Base-by-base conservation (phyloP, 2,329 filamentous ascomycete species). In the Sporothrix humicola region DNA sequence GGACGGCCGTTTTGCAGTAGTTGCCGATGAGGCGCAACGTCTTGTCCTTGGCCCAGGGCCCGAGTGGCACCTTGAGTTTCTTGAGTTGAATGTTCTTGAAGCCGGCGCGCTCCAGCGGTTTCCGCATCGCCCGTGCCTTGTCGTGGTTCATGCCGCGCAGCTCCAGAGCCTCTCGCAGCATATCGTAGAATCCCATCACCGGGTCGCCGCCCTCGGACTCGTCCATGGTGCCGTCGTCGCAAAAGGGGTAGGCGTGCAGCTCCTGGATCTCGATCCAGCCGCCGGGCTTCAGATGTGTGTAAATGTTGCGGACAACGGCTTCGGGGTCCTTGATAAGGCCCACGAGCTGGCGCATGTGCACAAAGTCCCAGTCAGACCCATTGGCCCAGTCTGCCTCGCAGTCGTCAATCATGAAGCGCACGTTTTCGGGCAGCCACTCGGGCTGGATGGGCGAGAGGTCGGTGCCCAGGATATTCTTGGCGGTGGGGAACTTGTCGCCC, bases 381-480 rank as follows among this genome's bases (percentile, higher is more conserved):
- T 82, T 81, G 4, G 81, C 76, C 90, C 90, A 92, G 9, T 87
- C 84, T 65, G 87, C 83, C 75, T 90, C 88, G 69, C 86, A 85
- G 78, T 91, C 89, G 77, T 91, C 89, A 10, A 92, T 84, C 73
- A 90, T 82, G 80, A 91, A 91, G 8, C 83, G 83, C n/a, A 88
- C 84, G 77, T 91, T 91, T 12, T 86, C 84, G 17, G 89, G 89
- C 6, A 90, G 83, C 80, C 82, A 84, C 50, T 79, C 80, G 1
- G 84, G 83, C 75, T 86, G 84, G 23, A 85, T 86, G 1, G 85
- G 83, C 2, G 83, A 84, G 20, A 85, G 75, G 70, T 86, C 83
- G 37, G 81, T 83, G 61, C 83, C 84, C 17, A 83, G 73, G 2
- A 85, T 81, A 9, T n/a, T 66, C 61, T 80, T 81, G 6, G 84